A percentile compares a stretch with the other conserved stretches of the same genome.
Conservation (phyloP, 1,139 yeast species). For the Yamadazyma triangularis region DNA sequence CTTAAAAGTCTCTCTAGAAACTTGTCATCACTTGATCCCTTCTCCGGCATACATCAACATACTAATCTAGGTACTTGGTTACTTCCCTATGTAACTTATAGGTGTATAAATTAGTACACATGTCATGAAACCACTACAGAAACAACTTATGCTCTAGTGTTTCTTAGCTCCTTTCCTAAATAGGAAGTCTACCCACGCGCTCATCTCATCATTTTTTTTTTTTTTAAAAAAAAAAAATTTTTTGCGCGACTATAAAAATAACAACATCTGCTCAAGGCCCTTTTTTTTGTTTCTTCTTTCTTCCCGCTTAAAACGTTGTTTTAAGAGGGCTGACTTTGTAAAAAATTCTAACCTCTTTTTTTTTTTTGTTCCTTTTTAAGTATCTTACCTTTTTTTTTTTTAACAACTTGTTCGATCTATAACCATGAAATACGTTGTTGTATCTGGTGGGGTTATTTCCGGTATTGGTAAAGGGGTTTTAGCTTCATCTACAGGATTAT, state of each 20-base stretch:
- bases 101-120: background rate
- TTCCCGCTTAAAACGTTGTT: constrained; percentile 47
- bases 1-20: too few relatives aligned
- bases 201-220: too few relatives aligned
- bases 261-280: constrained; percentile 8
- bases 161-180: constrained; percentile 13
- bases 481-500: constrained; percentile 94
- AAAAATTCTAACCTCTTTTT: constrained; percentile 6
- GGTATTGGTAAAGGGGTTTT: constrained; percentile 99
- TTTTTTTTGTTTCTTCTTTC: constrained; percentile 20
- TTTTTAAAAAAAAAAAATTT: constrained; percentile 4
- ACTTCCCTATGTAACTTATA: background rate
- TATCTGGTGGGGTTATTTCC: constrained; percentile 97
- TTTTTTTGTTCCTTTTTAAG: background rate
- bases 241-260: constrained; percentile 11
- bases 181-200: constrained; percentile 20
- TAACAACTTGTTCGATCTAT: background rate
- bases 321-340: constrained; percentile 42
- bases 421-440: constrained; percentile 95
- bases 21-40: too few relatives aligned
- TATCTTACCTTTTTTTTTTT: background rate
- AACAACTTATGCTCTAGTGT: background rate
- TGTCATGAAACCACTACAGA: background rate
- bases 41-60: constrained; percentile 5
- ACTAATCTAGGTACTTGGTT: constrained; percentile 9